A percentile compares a stretch with the other conserved stretches of the same genome.
Conservation (phyloP, 2,329 filamentous ascomycete genomes). For the Penicillium glabrum region DNA sequence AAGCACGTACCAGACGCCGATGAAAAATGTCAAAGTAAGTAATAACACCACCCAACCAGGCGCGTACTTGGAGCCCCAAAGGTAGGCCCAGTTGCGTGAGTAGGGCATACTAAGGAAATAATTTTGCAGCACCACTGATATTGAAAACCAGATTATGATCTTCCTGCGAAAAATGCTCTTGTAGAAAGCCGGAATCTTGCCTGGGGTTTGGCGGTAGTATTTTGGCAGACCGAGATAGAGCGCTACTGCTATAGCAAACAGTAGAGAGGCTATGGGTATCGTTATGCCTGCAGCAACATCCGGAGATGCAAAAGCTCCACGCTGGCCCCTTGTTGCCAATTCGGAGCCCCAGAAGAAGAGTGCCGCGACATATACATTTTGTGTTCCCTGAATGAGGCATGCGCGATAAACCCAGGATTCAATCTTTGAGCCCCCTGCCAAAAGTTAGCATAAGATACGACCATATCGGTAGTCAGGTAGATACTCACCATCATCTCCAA, state of each 20-base stretch:
- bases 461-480: neutral
- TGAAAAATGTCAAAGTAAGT: conserved; percentile 49
- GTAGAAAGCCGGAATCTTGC: conserved; percentile 66
- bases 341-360: conserved; percentile 58
- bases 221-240: conserved; percentile 58
- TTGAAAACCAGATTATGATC: conserved; percentile 66
- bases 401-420: conserved; percentile 66
- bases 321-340: conserved; percentile 41
- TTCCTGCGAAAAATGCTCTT: conserved; percentile 60
- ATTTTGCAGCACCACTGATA: conserved; percentile 64
- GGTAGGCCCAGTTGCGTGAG: conserved; percentile 63
- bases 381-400: conserved; percentile 64
- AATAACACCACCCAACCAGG: conserved; percentile 58
- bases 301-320: neutral
- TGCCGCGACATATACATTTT: conserved; percentile 63
- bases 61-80: conserved; percentile 59
- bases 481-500: conserved; percentile 59
- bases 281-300: neutral
- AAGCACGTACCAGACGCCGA: conserved; percentile 56
- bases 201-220: conserved; percentile 65
- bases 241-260: conserved; percentile 35
- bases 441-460: neutral
- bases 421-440: conserved; percentile 52
- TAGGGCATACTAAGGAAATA: conserved; percentile 67
- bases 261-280: conserved; percentile 39